Conservation (phyloP, 2,329 filamentous ascomycete genomes). For the Phoma sp. region DNA sequence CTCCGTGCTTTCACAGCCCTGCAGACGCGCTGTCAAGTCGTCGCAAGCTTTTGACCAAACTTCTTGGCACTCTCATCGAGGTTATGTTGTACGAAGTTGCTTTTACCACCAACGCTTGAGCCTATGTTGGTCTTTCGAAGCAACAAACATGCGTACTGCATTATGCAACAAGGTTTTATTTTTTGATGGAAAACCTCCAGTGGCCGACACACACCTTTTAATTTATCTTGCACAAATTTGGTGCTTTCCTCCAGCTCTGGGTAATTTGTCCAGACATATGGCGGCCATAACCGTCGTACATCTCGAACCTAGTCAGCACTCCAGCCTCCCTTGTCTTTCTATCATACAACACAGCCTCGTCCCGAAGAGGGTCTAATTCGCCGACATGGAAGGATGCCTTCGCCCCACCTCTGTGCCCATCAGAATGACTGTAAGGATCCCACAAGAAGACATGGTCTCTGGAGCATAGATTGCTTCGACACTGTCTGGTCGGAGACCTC, state of each 20-base stretch:
- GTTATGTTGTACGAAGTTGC: no score
- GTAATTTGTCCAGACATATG: slow-evolving; percentile 52
- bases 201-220: slow-evolving; percentile 39
- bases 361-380: slow-evolving; percentile 56
- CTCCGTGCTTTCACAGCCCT: no score
- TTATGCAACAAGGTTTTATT: no score
- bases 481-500: slow-evolving; percentile 8
- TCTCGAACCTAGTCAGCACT: slow-evolving; percentile 49
- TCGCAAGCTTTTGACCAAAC: no score
- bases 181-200: slow-evolving; percentile 17
- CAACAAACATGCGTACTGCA: no score
- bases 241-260: slow-evolving; percentile 32
- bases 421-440: slow-evolving; percentile 43
- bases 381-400: slow-evolving; percentile 57
- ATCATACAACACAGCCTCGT: slow-evolving; percentile 58
- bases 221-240: slow-evolving; percentile 35
- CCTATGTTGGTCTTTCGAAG: no score
- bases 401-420: slow-evolving; percentile 49
- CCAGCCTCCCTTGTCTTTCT: slow-evolving; percentile 46
- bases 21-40: no score
- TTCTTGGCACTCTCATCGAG: no score
- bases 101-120: no score
- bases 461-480: slow-evolving; percentile 33
- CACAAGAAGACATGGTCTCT: slow-evolving; percentile 36
- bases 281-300: slow-evolving; percentile 52